Evolutionary conservation across 2,329 filamentous ascomycete species (phyloP).

Genomic region (Cephalotrichum gorgonifer): DNA sequence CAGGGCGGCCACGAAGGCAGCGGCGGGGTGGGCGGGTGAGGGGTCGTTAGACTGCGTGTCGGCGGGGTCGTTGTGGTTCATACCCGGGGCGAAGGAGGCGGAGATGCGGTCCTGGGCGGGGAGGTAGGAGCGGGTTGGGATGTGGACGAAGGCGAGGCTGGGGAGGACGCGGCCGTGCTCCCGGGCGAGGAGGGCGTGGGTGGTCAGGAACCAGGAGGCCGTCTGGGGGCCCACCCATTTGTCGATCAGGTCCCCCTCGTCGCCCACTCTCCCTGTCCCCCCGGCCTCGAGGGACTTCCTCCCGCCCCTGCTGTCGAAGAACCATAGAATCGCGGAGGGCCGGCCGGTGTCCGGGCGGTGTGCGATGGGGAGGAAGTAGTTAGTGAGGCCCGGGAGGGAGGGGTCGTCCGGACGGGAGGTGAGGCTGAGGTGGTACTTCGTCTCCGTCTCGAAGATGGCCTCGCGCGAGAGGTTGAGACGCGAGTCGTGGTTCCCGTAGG

Average conservation of each 20-base stretch:
- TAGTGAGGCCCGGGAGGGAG: slow-evolving; percentile 25
- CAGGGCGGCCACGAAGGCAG: slow-evolving; percentile 40
- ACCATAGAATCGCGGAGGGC: slow-evolving; percentile 51
- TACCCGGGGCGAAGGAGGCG: slow-evolving; percentile 21
- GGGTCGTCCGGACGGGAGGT: slow-evolving; percentile 5
- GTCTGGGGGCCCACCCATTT: slow-evolving; percentile 35
- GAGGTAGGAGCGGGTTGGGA: slow-evolving; percentile 23
- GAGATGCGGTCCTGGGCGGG: slow-evolving; percentile 16
- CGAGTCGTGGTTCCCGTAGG: slow-evolving; percentile 63
- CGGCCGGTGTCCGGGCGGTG: background rate
- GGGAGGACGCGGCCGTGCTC: slow-evolving; percentile 23
- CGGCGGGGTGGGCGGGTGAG: slow-evolving; percentile 18
- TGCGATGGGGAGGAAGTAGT: slow-evolving; percentile 34
- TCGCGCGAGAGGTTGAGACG: slow-evolving; percentile 44
- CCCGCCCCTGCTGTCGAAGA: slow-evolving; percentile 59
- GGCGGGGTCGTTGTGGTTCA: slow-evolving; percentile 15
- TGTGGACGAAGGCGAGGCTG: slow-evolving; percentile 38
- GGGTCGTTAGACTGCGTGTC: slow-evolving; percentile 15
- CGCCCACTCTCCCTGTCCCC: slow-evolving; percentile 15
- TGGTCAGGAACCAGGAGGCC: slow-evolving; percentile 31
- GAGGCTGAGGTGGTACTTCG: slow-evolving; percentile 16
- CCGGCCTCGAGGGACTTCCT: slow-evolving; percentile 29
- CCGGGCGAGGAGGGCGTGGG: slow-evolving; percentile 16
- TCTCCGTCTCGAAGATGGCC: slow-evolving; percentile 20
- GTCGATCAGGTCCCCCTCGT: slow-evolving; percentile 5